These are phyloP conservation scores for Durusdinium trenchii DNA, from an alignment of 73 alveolate genomes.

Conservation along the genomic window DNA sequence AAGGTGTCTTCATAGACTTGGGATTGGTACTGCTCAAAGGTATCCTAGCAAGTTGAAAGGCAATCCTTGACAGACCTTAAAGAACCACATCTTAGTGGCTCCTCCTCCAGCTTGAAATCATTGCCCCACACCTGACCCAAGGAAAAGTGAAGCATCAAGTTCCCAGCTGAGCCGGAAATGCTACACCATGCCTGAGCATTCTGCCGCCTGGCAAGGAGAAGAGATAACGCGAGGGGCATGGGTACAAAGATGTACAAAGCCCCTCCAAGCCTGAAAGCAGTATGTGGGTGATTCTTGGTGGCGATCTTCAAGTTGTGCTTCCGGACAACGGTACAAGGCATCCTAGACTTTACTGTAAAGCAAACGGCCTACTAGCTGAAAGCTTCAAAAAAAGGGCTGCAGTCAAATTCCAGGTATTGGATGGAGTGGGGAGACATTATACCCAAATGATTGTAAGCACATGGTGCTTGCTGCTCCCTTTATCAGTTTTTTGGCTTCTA, in stretches of 20 bases:
- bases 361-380: too few relatives aligned
- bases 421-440: not conserved
- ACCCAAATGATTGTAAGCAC: not conserved
- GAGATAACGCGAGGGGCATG: too few relatives aligned
- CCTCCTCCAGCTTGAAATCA: not conserved
- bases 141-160: not conserved
- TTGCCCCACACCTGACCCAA: not conserved
- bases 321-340: not conserved
- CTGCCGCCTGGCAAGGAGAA: conserved; percentile 5
- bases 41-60: not conserved
- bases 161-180: not conserved
- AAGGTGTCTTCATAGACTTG: too few relatives aligned
- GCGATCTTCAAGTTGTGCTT: too few relatives aligned
- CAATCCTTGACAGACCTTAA: too few relatives aligned
- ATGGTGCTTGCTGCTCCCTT: not conserved
- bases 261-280: too few relatives aligned
- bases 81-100: too few relatives aligned
- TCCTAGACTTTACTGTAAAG: too few relatives aligned
- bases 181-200: not conserved
- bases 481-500: not conserved
- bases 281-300: too few relatives aligned
- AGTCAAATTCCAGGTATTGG: not conserved
- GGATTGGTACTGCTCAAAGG: conserved; percentile 8
- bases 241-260: too few relatives aligned
- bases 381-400: not conserved